A percentile compares a stretch with the other conserved stretches of the same genome.
Conservation (phyloP, 768 basidiomycete genomes). For the Favolaschia claudopus region DNA sequence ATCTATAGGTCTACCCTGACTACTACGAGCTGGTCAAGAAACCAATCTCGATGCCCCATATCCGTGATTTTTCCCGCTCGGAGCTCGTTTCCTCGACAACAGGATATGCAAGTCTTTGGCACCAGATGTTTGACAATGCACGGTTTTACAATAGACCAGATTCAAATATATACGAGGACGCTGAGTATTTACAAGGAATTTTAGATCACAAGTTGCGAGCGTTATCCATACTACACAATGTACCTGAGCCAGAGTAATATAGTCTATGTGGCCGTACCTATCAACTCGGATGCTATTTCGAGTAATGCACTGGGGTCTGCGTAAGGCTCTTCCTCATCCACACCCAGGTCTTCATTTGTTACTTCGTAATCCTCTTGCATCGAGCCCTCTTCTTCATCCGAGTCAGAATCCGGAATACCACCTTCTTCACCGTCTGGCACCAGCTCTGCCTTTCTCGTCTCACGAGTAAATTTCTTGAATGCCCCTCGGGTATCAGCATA, state of each 20-base stretch:
- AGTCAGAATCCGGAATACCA: not conserved
- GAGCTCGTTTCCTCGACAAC: not conserved
- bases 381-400: not conserved
- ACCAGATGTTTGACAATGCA: slow-evolving; percentile 6
- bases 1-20: not conserved
- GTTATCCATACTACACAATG: not conserved
- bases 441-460: slow-evolving; percentile 5
- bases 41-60: not conserved
- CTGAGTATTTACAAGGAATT: not conserved
- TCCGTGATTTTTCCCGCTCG: not conserved
- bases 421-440: not conserved
- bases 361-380: slow-evolving; percentile 11
- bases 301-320: not conserved
- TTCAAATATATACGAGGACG: not conserved
- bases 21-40: not conserved
- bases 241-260: not conserved
- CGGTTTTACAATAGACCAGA: not conserved
- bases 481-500: slow-evolving; percentile 18
- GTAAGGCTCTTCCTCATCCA: slow-evolving; percentile 19
- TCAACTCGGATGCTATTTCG: not conserved
- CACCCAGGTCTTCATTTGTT: slow-evolving; percentile 5
- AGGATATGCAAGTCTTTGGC: not conserved
- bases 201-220: not conserved
- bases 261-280: not conserved
- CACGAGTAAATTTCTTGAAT: slow-evolving; percentile 17